Base-by-base conservation (phyloP, 352 stramenopile genomes). In the Globisporangium paddicum region DNA sequence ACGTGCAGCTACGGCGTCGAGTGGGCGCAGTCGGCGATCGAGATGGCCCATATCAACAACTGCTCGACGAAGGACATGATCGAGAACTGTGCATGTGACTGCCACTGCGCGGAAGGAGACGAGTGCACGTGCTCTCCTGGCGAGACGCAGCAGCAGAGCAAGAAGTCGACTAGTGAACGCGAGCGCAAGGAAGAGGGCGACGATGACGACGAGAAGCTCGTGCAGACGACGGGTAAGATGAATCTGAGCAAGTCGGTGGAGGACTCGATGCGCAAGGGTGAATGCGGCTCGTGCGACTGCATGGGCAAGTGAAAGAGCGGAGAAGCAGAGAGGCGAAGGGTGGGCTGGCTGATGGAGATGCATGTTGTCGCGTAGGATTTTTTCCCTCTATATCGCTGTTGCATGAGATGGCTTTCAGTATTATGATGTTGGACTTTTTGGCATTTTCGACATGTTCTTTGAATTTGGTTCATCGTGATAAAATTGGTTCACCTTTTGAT, bases 11-110 rank as follows among this genome's bases (percentile, higher is more conserved):
- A 96, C 65, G 89, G 90, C 16, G 64, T 90, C 13, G 86, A 93
- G 55, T 97, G 88, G 88, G 90, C 82, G n/a, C 93, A 93, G 62
- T 96, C 87, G 34, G 89, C 89, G 11, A 87, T 98, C 14, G 84
- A 96, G 73, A 98, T 98, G 90, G 90, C 86, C 3, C 63, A 92
- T 26, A 67, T 97, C 18, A 69, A 69, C 41, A 53, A 37, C 26
- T 46, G 62, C 28, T 46, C 55, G 35, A 6, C 28, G 5, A 19
- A 37, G 6, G 21, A 38, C 6, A 49, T 62, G 37, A 34, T 55
- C 21, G 41, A 41, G 5, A 45, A 32, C n/a, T 67, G 63, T 26
- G 19, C 14, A 13, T 69, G 45, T 47, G 32, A 58, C 30, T 63
- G 60, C 38, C 58, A 69, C 26, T 21, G 59, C 42, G 18, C 23